Conservation (phyloP, 2,329 filamentous ascomycete genomes). For the Cladobotryum protrusum region DNA sequence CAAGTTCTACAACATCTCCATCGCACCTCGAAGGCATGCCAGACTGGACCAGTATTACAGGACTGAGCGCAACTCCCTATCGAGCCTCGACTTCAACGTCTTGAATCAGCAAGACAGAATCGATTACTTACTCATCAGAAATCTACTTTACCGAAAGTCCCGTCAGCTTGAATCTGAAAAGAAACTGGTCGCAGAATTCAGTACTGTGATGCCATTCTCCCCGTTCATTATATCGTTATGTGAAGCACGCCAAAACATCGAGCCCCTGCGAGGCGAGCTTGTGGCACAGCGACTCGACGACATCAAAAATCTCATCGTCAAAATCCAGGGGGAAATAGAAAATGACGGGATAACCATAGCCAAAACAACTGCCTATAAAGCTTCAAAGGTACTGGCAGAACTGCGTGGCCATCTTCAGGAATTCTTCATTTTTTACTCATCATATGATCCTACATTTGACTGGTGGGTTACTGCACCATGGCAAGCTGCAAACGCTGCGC, state of each 20-base stretch:
- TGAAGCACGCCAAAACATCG: slow-evolving; percentile 41
- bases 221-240: slow-evolving; percentile 36
- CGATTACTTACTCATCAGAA: slow-evolving; percentile 45
- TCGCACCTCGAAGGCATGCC: slow-evolving; percentile 34
- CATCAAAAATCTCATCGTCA: slow-evolving; percentile 25
- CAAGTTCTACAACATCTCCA: slow-evolving; percentile 42
- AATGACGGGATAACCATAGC: slow-evolving; percentile 27
- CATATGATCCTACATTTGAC: slow-evolving; percentile 50
- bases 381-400: slow-evolving; percentile 35
- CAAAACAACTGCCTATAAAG: slow-evolving; percentile 41
- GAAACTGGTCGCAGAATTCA: slow-evolving; percentile 29
- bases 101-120: slow-evolving; percentile 38
- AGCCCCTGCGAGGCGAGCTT: slow-evolving; percentile 35
- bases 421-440: slow-evolving; percentile 44
- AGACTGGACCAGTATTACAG: slow-evolving; percentile 36
- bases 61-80: slow-evolving; percentile 31
- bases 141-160: slow-evolving; percentile 33
- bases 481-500: slow-evolving; percentile 28
- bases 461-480: slow-evolving; percentile 50
- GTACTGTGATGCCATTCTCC: slow-evolving; percentile 40
- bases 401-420: slow-evolving; percentile 39
- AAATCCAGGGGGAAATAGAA: slow-evolving; percentile 29
- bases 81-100: slow-evolving; percentile 20
- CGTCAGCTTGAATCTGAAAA: slow-evolving; percentile 35
- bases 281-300: slow-evolving; percentile 37